phyloP scores from a whole-genome alignment of 192 early-diverging fungal genomes.

The Coemansia sp. region DNA sequence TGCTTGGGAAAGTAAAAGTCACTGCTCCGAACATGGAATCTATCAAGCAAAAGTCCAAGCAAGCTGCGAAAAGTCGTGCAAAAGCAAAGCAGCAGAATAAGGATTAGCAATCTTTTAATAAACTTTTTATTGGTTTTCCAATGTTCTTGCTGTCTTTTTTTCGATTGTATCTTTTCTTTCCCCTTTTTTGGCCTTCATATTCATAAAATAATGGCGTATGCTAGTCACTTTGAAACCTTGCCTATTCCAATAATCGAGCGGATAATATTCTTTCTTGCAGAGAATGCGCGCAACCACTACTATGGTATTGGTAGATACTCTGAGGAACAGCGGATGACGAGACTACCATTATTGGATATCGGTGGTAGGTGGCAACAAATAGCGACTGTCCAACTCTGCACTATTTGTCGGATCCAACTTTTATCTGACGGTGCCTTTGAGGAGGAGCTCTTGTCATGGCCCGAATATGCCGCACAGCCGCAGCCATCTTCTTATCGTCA shows the following conservation, averaged over 20 bases:
- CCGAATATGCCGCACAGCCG: background rate
- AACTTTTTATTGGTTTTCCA: too few relatives aligned
- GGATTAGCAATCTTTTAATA: too few relatives aligned
- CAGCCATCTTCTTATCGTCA: background rate
- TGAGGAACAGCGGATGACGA: slow-evolving; percentile 1
- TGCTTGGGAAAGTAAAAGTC: slow-evolving; percentile 88
- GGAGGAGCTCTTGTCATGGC: background rate
- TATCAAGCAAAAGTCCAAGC: slow-evolving; percentile 58
- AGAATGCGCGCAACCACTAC: slow-evolving; percentile 1
- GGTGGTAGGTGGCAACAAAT: background rate
- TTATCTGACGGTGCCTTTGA: background rate
- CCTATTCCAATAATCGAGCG: slow-evolving; percentile 2
- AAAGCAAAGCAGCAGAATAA: slow-evolving; percentile 17
- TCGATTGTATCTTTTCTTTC: background rate
- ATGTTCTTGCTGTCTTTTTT: background rate
- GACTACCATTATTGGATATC: background rate
- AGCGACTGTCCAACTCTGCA: background rate
- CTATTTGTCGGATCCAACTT: background rate
- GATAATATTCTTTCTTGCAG: background rate
- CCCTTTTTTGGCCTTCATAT: background rate
- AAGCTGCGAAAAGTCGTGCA: slow-evolving; percentile 29
- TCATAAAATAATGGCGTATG: background rate
- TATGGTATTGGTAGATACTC: background rate
- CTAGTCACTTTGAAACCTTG: background rate
- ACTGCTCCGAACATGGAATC: slow-evolving; percentile 74